Conservation (phyloP, 768 basidiomycete species). For the Agaricus blazei region DNA sequence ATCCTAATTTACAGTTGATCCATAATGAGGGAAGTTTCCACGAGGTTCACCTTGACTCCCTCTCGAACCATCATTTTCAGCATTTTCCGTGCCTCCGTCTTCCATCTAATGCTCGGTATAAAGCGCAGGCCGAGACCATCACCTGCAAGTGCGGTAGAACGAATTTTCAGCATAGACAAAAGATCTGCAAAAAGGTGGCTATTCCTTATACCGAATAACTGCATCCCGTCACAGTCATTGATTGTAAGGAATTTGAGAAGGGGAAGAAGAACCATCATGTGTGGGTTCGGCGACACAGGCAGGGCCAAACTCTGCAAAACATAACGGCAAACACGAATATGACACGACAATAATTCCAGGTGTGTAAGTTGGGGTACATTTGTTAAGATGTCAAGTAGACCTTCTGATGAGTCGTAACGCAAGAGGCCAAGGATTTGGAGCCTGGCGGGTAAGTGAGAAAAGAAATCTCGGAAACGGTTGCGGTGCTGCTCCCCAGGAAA, state of each 20-base stretch:
- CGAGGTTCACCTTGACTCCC: neutral
- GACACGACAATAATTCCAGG: neutral
- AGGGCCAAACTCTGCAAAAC: neutral
- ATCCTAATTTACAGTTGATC: neutral
- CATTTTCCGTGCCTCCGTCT: neutral
- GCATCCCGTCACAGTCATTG: conserved; percentile 1
- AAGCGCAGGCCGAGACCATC: neutral
- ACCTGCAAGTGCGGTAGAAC: neutral
- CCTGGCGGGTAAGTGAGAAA: neutral
- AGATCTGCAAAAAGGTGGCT: neutral
- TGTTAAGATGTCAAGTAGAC: neutral
- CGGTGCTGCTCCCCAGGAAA: conserved; percentile 5
- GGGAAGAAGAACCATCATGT: neutral
- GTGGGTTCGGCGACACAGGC: neutral
- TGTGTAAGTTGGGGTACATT: neutral
- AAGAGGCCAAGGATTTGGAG: neutral
- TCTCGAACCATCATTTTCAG: neutral
- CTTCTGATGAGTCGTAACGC: neutral
- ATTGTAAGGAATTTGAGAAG: neutral
- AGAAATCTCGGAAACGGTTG: neutral
- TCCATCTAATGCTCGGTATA: neutral
- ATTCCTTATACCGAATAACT: neutral
- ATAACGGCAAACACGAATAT: neutral
- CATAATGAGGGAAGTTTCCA: neutral
- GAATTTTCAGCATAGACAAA: neutral